Evolutionary conservation across 768 basidiomycete genomes (phyloP), one percentile per base, ranked within the genome.

Genomic region (Rhizopogon salebrosus): DNA sequence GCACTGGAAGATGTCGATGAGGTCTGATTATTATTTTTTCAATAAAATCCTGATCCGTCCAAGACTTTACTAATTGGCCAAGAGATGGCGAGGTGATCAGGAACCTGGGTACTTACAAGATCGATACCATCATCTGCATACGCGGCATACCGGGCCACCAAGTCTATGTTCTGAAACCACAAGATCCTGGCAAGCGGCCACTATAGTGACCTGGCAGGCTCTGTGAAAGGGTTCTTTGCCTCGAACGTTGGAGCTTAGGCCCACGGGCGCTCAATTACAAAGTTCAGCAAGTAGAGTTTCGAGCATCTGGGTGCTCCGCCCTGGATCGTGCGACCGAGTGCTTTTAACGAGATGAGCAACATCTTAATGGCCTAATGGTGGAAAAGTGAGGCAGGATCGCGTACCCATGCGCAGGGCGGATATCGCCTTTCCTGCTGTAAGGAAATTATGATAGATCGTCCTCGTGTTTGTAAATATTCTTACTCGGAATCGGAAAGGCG

Each of bases 381-480:
- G 24, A 46, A 31, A 29, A 31, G 31, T 46, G 42, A 29, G 43
- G 5, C 45, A 31, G 18, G 29, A 46, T 46, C 27, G 26, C 20
- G 20, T 56, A 35, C 48, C 51, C 31, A n/a, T 37, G n/a, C 24
- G 31, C 34, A 42, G 51, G 55, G 31, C 29, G 37, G 40, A 57
- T 51, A 29, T 37, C 38, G 24, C 54, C 38, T 55, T 57, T 55
- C 54, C 43, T 26, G 54, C 45, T 48, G 24, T 27, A 38, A 26
- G 29, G 18, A 22, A 42, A 57, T 53, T 55, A 53, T 5, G 23
- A 13, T 11, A 48, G 57, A 58, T 58, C 57, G n/a, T 53, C 29
- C 50, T 41, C 27, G 42, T 40, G 54, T 49, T 42, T 31, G n/a
- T 48, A 56, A 40, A 45, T 45, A 37, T 26, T 22, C 34, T 3